Percentiles rank a stretch among this genome's conserved stretches.
Conservation (phyloP, 169 alveolate genomes). For the Cryptosporidium felis region DNA sequence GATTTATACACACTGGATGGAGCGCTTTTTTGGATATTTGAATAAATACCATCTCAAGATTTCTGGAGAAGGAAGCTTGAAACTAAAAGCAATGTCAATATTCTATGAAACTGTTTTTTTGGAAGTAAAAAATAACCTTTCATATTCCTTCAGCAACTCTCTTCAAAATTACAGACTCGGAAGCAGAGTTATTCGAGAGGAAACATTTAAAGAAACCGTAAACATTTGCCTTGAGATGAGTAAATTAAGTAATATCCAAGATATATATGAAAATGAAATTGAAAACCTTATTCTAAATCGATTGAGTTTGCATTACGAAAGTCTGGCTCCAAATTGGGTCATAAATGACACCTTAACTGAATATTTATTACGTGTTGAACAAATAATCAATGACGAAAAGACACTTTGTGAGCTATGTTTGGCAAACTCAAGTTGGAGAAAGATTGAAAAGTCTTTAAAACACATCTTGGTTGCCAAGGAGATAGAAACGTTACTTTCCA, state of each 20-base stretch:
- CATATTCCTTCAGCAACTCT: constrained; percentile 29
- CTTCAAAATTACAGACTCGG: constrained; percentile 17
- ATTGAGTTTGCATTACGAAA: constrained; percentile 47
- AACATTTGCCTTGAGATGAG: constrained; percentile 49
- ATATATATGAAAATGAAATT: constrained; percentile 47
- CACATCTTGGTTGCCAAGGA: constrained; percentile 31
- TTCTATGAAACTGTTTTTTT: constrained; percentile 32
- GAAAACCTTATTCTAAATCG: not conserved
- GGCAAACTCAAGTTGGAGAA: constrained; percentile 3
- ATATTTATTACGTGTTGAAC: constrained; percentile 72
- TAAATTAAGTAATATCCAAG: constrained; percentile 23
- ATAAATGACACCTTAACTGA: constrained; percentile 72
- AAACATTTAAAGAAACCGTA: constrained; percentile 1
- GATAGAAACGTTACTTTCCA: not conserved
- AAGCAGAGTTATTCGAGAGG: constrained; percentile 1
- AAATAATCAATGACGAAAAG: not conserved
- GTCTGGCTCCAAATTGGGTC: constrained; percentile 72
- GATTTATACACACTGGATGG: constrained; percentile 81
- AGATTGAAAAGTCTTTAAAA: constrained; percentile 18
- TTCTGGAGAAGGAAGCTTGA: constrained; percentile 48
- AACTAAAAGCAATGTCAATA: constrained; percentile 42
- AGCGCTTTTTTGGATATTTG: constrained; percentile 81
- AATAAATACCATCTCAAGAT: constrained; percentile 74
- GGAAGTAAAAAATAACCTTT: constrained; percentile 6
- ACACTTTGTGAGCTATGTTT: not conserved